These are phyloP conservation scores for Artemisia tridentata DNA, from an alignment of 129 eudicot genomes.

Conservation along the genomic window DNA sequence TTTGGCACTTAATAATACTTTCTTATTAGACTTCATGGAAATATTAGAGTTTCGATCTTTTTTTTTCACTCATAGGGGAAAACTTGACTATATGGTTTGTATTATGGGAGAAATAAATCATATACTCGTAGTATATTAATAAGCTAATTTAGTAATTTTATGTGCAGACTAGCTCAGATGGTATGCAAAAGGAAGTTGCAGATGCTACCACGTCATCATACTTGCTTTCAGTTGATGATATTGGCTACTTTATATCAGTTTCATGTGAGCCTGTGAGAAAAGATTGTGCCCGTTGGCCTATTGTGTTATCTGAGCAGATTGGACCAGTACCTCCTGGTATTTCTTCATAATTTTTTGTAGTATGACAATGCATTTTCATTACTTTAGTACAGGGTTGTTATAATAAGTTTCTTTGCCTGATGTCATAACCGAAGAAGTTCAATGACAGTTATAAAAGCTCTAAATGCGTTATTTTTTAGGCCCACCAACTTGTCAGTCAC, in stretches of 20 bases:
- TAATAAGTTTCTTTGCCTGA: slow-evolving; percentile 7
- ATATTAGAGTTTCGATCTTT: not conserved
- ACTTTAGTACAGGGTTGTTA: not conserved
- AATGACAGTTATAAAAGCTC: not conserved
- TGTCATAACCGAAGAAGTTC: not conserved
- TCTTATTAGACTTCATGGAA: slow-evolving; percentile 3
- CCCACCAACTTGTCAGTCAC: slow-evolving; percentile 83
- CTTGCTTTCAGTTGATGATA: slow-evolving; percentile 73
- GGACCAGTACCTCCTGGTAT: slow-evolving; percentile 87
- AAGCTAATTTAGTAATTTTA: not conserved
- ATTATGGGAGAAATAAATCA: not conserved
- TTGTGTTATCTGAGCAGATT: slow-evolving; percentile 68
- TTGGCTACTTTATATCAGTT: slow-evolving; percentile 72
- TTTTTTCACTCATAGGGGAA: not conserved
- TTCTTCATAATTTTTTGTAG: not conserved
- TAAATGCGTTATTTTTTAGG: slow-evolving; percentile 46
- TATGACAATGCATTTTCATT: no score
- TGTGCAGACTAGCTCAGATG: slow-evolving; percentile 69
- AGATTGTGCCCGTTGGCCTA: slow-evolving; percentile 91
- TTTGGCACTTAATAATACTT: slow-evolving; percentile 1
- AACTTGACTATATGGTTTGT: not conserved
- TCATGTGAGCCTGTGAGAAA: slow-evolving; percentile 91
- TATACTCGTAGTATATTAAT: slow-evolving; percentile 4
- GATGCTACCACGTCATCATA: slow-evolving; percentile 71
- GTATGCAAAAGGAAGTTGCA: slow-evolving; percentile 52